These are phyloP conservation scores for Podospora fimiseda DNA, from an alignment of 495 filamentous ascomycete species.

Conservation along the genomic window DNA sequence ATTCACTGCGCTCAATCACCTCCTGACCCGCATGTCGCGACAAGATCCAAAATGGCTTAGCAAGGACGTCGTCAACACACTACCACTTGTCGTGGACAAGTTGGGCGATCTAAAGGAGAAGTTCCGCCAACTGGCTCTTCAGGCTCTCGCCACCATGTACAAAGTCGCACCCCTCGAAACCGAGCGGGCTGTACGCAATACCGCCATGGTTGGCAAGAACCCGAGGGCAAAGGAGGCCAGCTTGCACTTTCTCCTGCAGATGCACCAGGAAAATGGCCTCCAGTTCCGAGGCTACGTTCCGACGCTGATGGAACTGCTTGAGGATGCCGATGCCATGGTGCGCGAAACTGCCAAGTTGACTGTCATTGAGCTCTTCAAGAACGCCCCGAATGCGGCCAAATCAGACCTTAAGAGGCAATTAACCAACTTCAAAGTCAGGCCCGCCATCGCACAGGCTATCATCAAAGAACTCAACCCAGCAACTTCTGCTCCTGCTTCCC, in stretches of 20 bases:
- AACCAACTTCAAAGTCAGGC: slow-evolving; percentile 69
- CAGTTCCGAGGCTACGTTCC: slow-evolving; percentile 79
- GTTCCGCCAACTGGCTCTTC: slow-evolving; percentile 60
- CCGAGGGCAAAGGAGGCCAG: slow-evolving; percentile 73
- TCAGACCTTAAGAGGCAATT: slow-evolving; percentile 80
- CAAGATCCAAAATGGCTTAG: slow-evolving; percentile 68
- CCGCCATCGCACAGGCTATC: slow-evolving; percentile 75
- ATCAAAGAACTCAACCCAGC: slow-evolving; percentile 62
- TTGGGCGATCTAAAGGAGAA: slow-evolving; percentile 86
- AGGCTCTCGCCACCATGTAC: slow-evolving; percentile 70
- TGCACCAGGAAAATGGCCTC: slow-evolving; percentile 68
- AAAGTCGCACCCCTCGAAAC: slow-evolving; percentile 60
- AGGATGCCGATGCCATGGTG: slow-evolving; percentile 82
- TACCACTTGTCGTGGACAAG: slow-evolving; percentile 74
- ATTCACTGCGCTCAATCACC: slow-evolving; percentile 78
- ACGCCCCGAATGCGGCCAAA: slow-evolving; percentile 76
- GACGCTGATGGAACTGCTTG: slow-evolving; percentile 72
- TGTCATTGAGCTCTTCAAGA: slow-evolving; percentile 76
- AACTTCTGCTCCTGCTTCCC: slow-evolving; percentile 42
- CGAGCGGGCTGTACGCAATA: slow-evolving; percentile 72
- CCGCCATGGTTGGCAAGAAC: slow-evolving; percentile 71
- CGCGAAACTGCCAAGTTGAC: slow-evolving; percentile 75
- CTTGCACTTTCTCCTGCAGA: slow-evolving; percentile 80
- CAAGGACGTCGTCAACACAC: slow-evolving; percentile 56
- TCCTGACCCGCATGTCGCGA: slow-evolving; percentile 72